Base-by-base conservation (phyloP, 2,329 filamentous ascomycete genomes). In the Ascochyta clinopodiicola region DNA sequence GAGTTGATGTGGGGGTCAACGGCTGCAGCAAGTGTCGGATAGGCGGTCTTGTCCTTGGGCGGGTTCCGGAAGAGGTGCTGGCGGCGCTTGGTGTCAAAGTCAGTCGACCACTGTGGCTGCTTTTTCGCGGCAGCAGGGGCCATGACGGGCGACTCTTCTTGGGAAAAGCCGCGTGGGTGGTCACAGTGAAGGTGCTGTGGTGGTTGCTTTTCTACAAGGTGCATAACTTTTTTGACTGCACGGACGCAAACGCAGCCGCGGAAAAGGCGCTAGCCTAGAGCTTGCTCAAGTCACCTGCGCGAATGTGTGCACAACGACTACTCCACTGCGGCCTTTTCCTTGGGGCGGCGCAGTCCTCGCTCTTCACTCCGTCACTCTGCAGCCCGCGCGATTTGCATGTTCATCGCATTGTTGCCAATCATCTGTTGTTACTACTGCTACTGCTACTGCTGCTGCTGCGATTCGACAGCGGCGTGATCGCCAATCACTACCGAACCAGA, bases 1-100 rank as follows among this genome's bases (percentile, higher is more conserved):
- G 95, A 95, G 70, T 97, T 88, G 67, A 98, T 89, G 77, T 99
- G 95, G 44, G 95, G 95, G 63, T 90, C 84, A 56, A 98, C 88
- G n/a, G 94, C 91, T 58, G 85, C 85, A 68, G 93, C 89, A 43
- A 99, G 86, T 21, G 90, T 85, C 13, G 95, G 95, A 72, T 96
- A 98, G 56, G 94, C 92, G 9, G 90, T 90, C 66, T 86, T 89
- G 73, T 98, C 93, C 70, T 86, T 89, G 0, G 95, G 94, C 17
- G 95, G 94, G 64, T 96, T 88, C 69, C 86, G 84, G 76, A 99
- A 99, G 21, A 99, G 89, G 47, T 90, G 84, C 71, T 99, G 91
- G 69, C 94, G 89, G 56, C 91, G 88, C 56, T 93, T 79, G 4
- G 91, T 96, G 75, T 97, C 85, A 79, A 91, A 98, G 67, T 92